A percentile compares a stretch with the other conserved stretches of the same genome.
These are phyloP conservation scores for Paecilomyces sp. DNA, from an alignment of 2,329 filamentous ascomycete species.

Conservation along the genomic window DNA sequence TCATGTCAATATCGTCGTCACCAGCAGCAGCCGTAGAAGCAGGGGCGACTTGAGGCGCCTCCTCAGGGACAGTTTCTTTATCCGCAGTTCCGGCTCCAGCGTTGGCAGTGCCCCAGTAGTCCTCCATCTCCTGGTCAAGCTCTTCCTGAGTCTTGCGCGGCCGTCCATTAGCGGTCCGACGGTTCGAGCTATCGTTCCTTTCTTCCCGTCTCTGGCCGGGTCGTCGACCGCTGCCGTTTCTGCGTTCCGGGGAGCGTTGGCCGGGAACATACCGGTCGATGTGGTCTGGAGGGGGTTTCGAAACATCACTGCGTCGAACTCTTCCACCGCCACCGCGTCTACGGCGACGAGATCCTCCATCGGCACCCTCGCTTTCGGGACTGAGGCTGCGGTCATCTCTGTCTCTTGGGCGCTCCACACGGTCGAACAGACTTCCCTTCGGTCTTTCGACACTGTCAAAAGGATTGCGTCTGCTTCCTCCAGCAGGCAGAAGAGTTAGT, in stretches of 20 bases:
- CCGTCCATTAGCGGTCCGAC: slow-evolving; percentile 46
- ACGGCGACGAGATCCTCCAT: slow-evolving; percentile 30
- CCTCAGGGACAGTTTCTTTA: slow-evolving; percentile 16
- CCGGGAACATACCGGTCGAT: slow-evolving; percentile 77
- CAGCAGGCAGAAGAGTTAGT: slow-evolving; percentile 57
- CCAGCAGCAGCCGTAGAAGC: slow-evolving; percentile 25
- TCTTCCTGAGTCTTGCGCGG: slow-evolving; percentile 84
- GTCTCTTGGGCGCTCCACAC: slow-evolving; percentile 43
- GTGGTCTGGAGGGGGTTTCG: slow-evolving; percentile 54
- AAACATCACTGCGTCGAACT: slow-evolving; percentile 47
- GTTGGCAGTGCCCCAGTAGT: slow-evolving; percentile 64
- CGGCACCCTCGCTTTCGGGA: slow-evolving; percentile 27
- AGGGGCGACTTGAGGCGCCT: slow-evolving; percentile 18
- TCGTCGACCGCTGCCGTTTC: slow-evolving; percentile 45
- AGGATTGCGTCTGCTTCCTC: slow-evolving; percentile 30
- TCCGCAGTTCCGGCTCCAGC: slow-evolving; percentile 33
- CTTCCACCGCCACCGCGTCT: slow-evolving; percentile 33
- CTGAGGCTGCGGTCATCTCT: slow-evolving; percentile 37
- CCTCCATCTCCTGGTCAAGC: slow-evolving; percentile 92
- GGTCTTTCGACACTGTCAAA: slow-evolving; percentile 46
- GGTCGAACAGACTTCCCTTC: slow-evolving; percentile 58
- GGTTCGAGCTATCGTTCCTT: slow-evolving; percentile 23
- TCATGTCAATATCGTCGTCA: slow-evolving; percentile 63
- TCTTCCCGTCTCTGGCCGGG: slow-evolving; percentile 38
- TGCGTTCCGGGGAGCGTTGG: slow-evolving; percentile 34